Evolutionary conservation across 1,139 yeast genomes (phyloP).

Genomic region (Arxiozyma slooffiae): DNA sequence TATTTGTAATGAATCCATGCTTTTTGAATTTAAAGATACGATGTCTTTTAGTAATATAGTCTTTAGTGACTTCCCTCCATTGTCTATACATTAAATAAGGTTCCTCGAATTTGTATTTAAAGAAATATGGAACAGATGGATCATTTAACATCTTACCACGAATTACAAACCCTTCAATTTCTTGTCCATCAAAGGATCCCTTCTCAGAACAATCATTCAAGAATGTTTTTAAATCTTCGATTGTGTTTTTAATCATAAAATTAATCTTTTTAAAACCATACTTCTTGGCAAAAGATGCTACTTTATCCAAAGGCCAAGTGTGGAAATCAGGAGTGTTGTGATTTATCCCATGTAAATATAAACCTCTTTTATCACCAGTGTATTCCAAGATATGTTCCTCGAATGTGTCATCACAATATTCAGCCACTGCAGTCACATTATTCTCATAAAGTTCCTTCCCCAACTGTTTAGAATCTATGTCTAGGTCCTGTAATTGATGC

Average conservation of each 20-base stretch:
- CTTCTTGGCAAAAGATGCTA: constrained; percentile 47
- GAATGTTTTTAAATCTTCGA: constrained; percentile 40
- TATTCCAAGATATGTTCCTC: constrained; percentile 92
- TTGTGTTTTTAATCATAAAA: constrained; percentile 34
- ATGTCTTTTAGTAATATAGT: constrained; percentile 39
- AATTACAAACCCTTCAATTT: constrained; percentile 89
- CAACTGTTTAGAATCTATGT: constrained; percentile 39
- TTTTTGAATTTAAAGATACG: constrained; percentile 39
- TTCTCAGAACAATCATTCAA: constrained; percentile 50
- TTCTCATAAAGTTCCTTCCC: constrained; percentile 44
- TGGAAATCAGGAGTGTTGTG: constrained; percentile 51
- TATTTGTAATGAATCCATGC: constrained; percentile 52
- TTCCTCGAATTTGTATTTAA: constrained; percentile 90
- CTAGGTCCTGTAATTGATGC: constrained; percentile 39
- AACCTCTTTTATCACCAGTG: constrained; percentile 53
- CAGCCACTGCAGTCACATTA: constrained; percentile 80
- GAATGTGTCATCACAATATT: constrained; percentile 82
- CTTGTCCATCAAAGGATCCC: constrained; percentile 63
- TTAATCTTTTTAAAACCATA: constrained; percentile 65
- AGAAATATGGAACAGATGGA: constrained; percentile 48
- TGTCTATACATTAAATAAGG: constrained; percentile 87
- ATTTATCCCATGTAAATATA: constrained; percentile 85
- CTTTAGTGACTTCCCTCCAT: constrained; percentile 77
- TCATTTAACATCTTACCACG: constrained; percentile 38
- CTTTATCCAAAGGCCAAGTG: constrained; percentile 56